A percentile compares a stretch with the other conserved stretches of the same genome.
These are phyloP conservation scores for Pythium rhizo-oryzae DNA, from an alignment of 352 stramenopile genomes.

Conservation along the genomic window DNA sequence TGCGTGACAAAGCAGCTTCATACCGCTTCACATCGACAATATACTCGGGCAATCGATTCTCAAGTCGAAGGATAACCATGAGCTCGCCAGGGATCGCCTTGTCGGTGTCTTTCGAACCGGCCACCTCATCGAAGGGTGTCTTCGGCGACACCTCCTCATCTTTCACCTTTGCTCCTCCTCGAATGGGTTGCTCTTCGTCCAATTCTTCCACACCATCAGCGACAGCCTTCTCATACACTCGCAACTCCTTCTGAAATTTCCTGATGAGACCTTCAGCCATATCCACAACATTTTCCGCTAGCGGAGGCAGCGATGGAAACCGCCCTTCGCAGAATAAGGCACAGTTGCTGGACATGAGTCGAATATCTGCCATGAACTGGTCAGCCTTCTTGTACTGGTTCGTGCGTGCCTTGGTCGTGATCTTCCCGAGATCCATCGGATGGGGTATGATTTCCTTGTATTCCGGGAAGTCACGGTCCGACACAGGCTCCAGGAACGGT, in stretches of 20 bases:
- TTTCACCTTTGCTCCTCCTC: slow-evolving; percentile 2
- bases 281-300: slow-evolving; percentile 70
- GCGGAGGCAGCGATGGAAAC: slow-evolving; percentile 73
- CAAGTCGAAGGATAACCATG: slow-evolving; percentile 71
- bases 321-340: slow-evolving; percentile 79
- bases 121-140: not conserved
- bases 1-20: slow-evolving; percentile 49
- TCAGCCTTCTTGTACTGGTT: slow-evolving; percentile 56
- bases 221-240: slow-evolving; percentile 47
- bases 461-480: slow-evolving; percentile 76
- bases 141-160: not conserved
- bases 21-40: slow-evolving; percentile 77
- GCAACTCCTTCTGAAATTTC: slow-evolving; percentile 70
- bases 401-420: slow-evolving; percentile 53
- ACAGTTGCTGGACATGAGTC: slow-evolving; percentile 79
- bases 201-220: slow-evolving; percentile 16
- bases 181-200: slow-evolving; percentile 3
- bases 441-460: slow-evolving; percentile 84
- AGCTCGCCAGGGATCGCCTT: slow-evolving; percentile 24
- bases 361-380: slow-evolving; percentile 68
- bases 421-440: slow-evolving; percentile 74
- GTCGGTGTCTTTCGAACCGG: not conserved
- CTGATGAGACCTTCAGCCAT: slow-evolving; percentile 71
- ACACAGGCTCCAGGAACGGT: slow-evolving; percentile 82
- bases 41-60: slow-evolving; percentile 80